Evolutionary conservation across 2,329 filamentous ascomycete species (phyloP).

Genomic region (Pestalotiopsis sp.): DNA sequence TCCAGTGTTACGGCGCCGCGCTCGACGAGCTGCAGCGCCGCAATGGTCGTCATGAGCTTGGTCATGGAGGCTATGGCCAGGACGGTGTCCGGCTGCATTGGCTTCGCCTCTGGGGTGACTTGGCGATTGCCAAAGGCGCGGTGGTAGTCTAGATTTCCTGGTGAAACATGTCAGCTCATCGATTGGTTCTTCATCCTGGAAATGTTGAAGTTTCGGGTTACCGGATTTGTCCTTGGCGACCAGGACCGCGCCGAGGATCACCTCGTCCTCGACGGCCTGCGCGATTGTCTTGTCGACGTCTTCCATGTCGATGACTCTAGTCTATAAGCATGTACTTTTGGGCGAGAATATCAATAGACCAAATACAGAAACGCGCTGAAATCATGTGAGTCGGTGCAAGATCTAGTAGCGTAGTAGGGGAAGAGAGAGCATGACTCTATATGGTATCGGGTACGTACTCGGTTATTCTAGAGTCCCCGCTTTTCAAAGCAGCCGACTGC

Average conservation of each 20-base stretch:
- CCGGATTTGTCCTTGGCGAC: slow-evolving; percentile 18
- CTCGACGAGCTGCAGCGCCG: slow-evolving; percentile 48
- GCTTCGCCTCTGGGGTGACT: slow-evolving; percentile 5
- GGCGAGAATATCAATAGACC: background rate
- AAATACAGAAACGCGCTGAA: background rate
- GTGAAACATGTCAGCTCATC: background rate
- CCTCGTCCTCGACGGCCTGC: slow-evolving; percentile 14
- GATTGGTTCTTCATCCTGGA: too few relatives aligned
- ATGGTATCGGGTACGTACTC: background rate
- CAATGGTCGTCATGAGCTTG: slow-evolving; percentile 46
- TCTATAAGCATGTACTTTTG: background rate
- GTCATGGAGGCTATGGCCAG: slow-evolving; percentile 36
- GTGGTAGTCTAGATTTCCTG: slow-evolving; percentile 18
- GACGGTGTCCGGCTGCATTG: slow-evolving; percentile 26
- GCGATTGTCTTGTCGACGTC: slow-evolving; percentile 14
- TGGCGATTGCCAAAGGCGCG: slow-evolving; percentile 14
- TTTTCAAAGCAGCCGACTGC: background rate
- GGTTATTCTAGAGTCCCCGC: background rate
- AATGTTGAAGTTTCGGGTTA: background rate
- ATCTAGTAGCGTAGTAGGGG: background rate
- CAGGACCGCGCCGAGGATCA: slow-evolving; percentile 16
- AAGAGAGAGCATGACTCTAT: background rate
- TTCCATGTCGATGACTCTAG: slow-evolving; percentile 12
- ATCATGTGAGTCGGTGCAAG: background rate
- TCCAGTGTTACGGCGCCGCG: slow-evolving; percentile 43